Percentiles rank a stretch among this genome's conserved stretches.
These are phyloP conservation scores for Paramecium tetraurelia DNA, from an alignment of 73 alveolate species.

Conservation along the genomic window DNA sequence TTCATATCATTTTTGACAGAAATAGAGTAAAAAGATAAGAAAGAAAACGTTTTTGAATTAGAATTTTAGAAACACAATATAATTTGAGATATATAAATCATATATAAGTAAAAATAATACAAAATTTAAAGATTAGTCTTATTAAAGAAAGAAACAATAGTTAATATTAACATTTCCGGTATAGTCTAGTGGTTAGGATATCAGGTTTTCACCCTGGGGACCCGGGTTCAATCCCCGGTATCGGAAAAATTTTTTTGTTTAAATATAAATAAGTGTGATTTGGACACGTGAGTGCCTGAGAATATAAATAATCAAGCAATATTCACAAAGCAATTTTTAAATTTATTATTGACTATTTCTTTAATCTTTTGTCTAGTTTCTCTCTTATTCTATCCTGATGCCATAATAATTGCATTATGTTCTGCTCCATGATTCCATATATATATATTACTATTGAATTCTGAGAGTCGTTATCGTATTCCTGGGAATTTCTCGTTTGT, in stretches of 20 bases:
- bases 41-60: not conserved
- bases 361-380: not conserved
- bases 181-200: slow-evolving; percentile 60
- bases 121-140: too few relatives aligned
- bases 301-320: not conserved
- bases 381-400: not conserved
- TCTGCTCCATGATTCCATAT: slow-evolving; percentile 11
- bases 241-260: slow-evolving; percentile 26
- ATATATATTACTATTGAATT: not conserved
- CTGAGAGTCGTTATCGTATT: not conserved
- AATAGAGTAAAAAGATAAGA: not conserved
- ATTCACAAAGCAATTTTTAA: not conserved
- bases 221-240: slow-evolving; percentile 64
- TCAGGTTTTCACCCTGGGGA: slow-evolving; percentile 63
- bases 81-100: not conserved
- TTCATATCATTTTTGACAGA: not conserved
- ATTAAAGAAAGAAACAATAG: too few relatives aligned
- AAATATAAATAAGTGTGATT: not conserved
- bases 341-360: not conserved
- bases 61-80: not conserved
- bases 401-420: not conserved
- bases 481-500: not conserved
- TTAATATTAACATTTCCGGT: slow-evolving; percentile 37
- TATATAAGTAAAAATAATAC: not conserved
- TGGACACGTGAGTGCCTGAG: not conserved